phyloP scores from a whole-genome alignment of 176 grass and related monocot species.

The Aechmea fasciata region DNA sequence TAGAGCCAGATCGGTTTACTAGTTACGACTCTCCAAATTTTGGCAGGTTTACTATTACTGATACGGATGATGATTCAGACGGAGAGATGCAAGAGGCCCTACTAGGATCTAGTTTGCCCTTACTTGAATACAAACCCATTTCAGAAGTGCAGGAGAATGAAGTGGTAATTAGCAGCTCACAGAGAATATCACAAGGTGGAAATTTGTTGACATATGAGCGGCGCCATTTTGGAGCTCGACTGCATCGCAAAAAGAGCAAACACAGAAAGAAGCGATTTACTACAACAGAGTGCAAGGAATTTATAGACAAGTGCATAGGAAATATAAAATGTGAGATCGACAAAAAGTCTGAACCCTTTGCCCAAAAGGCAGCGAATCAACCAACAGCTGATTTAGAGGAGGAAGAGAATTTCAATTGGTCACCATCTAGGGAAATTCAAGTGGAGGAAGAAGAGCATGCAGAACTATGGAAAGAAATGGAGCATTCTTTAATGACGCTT shows the following conservation, averaged over 20 bases:
- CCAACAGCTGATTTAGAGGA: slow-evolving; percentile 29
- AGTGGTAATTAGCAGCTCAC: slow-evolving; percentile 10
- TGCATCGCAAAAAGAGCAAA: slow-evolving; percentile 24
- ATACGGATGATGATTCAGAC: slow-evolving; percentile 2
- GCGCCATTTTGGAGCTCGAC: slow-evolving; percentile 15
- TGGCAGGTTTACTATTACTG: slow-evolving; percentile 24
- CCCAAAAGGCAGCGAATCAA: slow-evolving; percentile 7
- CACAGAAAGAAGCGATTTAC: slow-evolving; percentile 37
- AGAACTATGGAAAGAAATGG: slow-evolving; percentile 81
- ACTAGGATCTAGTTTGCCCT: slow-evolving; percentile 13
- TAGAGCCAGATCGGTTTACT: slow-evolving; percentile 42
- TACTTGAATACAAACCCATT: slow-evolving; percentile 15
- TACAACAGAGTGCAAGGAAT: slow-evolving; percentile 38
- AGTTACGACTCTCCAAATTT: slow-evolving; percentile 56
- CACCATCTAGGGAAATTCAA: slow-evolving; percentile 27
- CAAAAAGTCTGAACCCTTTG: slow-evolving; percentile 34
- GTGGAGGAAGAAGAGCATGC: slow-evolving; percentile 54
- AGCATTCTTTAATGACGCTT: slow-evolving; percentile 51
- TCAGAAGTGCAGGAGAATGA: slow-evolving; percentile 23
- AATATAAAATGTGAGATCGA: slow-evolving; percentile 58
- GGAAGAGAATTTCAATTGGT: slow-evolving; percentile 56
- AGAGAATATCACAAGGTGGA: not conserved
- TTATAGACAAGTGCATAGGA: slow-evolving; percentile 60
- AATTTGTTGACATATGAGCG: slow-evolving; percentile 20
- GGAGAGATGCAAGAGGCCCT: not conserved